Evolutionary conservation across 495 filamentous ascomycete species (phyloP).

Genomic region (Thermothielavioides terrestris): DNA sequence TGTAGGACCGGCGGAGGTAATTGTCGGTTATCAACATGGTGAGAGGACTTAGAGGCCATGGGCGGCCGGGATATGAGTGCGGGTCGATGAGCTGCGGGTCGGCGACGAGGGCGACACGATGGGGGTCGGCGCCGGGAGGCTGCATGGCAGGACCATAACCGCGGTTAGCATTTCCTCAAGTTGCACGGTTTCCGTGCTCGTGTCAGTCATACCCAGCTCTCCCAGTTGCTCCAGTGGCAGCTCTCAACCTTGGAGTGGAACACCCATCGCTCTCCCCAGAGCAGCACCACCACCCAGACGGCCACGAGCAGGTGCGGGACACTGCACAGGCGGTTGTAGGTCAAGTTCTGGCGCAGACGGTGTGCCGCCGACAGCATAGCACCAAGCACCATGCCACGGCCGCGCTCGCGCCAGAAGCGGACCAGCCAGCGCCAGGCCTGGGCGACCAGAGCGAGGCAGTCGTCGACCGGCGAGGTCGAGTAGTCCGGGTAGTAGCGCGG

Average conservation of each 20-base stretch:
- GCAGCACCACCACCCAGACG: conserved; percentile 68
- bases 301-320: conserved; percentile 57
- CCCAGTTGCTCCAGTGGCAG: conserved; percentile 85
- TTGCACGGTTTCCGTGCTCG: not conserved
- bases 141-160: conserved; percentile 23
- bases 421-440: conserved; percentile 25
- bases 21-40: conserved; percentile 80
- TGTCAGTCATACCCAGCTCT: conserved; percentile 68
- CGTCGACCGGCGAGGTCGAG: conserved; percentile 23
- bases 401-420: conserved; percentile 31
- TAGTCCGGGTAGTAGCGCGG: conserved; percentile 13
- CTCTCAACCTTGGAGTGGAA: conserved; percentile 57
- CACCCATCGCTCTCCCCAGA: conserved; percentile 79
- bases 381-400: conserved; percentile 24
- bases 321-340: conserved; percentile 42
- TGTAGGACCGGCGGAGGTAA: conserved; percentile 75
- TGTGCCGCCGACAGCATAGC: conserved; percentile 20
- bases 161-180: not conserved
- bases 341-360: conserved; percentile 33
- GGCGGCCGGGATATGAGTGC: conserved; percentile 89
- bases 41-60: conserved; percentile 73
- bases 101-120: conserved; percentile 80
- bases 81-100: conserved; percentile 98
- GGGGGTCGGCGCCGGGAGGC: conserved; percentile 68
- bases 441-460: conserved; percentile 20